Base-by-base conservation (phyloP, 768 basidiomycete species). In the Russula vinacea region DNA sequence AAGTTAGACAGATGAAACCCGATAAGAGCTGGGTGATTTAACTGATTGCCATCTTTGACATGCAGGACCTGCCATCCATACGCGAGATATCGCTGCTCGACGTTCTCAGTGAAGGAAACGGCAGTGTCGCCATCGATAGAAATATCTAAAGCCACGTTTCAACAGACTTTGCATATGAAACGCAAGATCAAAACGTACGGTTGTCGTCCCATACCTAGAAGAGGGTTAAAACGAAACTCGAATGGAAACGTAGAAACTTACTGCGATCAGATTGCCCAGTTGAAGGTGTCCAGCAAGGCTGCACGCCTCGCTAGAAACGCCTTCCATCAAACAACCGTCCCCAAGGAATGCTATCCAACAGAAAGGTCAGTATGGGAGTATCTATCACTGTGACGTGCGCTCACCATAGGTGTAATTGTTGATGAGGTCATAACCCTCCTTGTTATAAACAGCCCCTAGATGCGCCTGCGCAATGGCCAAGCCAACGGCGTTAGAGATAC, bases 241-340 rank as follows among this genome's bases (percentile, higher is more conserved):
- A 57, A 62, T 62, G 64, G 40, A 35, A 58, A 59, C 51, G 58
- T 59, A 69, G 53, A 14, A 33, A 83, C 90, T 73, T 74, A 92
- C 90, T 62, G 90, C 91, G 71, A 98, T 88, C 71, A 98, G 81
- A 77, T 95, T 97, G 61, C 92, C 94, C 47, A 98, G 84, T 74
- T 94, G 87, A 71, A 97, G 82, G 78, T 98, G 95, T 67, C 94
- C 95, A 65, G 93, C 94, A 67, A 97, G 83, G 71, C 90, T 92
- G 65, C 90, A 89, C 45, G 95, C 93, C 75, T 98, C 95, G 67
- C 84, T 83, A n/a, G 94, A 83, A 69, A 98, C 87, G 81, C 95
- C 95, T 77, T 98, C 95, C 90, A 95, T 94, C 59, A 98, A 81
- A 78, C 95, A 98, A 52, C 95, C 95, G 76, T 98, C 95, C 71